Evolutionary conservation across 768 basidiomycete genomes (phyloP).

Genomic region (Strobilomyces confusus): DNA sequence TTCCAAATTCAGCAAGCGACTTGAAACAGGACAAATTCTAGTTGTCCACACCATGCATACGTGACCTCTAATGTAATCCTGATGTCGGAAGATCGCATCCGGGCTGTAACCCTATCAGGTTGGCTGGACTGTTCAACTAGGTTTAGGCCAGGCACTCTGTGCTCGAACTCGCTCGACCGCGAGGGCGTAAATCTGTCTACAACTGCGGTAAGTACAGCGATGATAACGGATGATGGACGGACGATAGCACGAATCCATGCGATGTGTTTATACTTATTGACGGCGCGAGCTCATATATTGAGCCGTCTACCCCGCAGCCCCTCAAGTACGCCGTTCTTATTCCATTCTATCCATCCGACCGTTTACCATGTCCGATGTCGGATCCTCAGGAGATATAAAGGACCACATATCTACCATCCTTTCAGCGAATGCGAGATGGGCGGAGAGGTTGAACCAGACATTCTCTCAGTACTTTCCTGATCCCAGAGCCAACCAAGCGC

Average conservation of each 20-base stretch:
- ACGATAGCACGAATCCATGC: background rate
- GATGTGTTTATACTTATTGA: too few relatives aligned
- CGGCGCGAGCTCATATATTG: too few relatives aligned
- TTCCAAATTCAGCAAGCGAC: too few relatives aligned
- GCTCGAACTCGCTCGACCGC: background rate
- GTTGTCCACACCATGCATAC: too few relatives aligned
- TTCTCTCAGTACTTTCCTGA: slow-evolving; percentile 23
- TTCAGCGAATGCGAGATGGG: slow-evolving; percentile 17
- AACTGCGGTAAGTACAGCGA: background rate
- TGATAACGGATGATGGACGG: background rate
- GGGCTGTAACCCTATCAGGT: too few relatives aligned
- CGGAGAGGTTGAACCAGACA: slow-evolving; percentile 17
- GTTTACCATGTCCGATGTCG: background rate
- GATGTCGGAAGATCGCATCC: too few relatives aligned
- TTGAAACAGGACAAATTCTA: too few relatives aligned
- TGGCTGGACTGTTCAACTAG: too few relatives aligned
- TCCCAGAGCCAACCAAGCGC: slow-evolving; percentile 5
- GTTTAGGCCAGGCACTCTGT: too few relatives aligned
- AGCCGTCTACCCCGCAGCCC: too few relatives aligned
- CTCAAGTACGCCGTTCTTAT: background rate
- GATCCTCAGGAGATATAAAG: background rate
- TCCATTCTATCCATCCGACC: background rate
- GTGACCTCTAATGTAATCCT: too few relatives aligned
- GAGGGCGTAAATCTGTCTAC: background rate
- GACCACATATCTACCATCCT: slow-evolving; percentile 2